phyloP scores from a whole-genome alignment of 2,329 filamentous ascomycete species.

The Exophiala sp. region DNA sequence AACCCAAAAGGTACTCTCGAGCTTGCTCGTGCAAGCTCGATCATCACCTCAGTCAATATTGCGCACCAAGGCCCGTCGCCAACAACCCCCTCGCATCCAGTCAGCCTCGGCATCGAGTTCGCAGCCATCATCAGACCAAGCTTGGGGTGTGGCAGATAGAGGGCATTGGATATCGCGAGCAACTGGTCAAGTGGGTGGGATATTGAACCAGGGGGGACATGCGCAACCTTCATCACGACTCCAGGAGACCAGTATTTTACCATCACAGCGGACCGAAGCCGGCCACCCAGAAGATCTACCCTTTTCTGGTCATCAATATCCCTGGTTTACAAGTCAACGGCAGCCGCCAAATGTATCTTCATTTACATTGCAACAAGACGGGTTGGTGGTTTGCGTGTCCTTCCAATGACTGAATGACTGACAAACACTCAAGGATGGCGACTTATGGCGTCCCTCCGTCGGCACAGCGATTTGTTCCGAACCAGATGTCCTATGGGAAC shows the following conservation, averaged over 20 bases:
- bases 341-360: conserved; percentile 5
- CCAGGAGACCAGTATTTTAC: conserved; percentile 3
- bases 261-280: conserved; percentile 10
- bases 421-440: conserved; percentile 20
- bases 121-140: conserved; percentile 12
- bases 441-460: conserved; percentile 19
- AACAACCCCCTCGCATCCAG: conserved; percentile 12
- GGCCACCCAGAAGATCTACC: conserved; percentile 1
- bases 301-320: conserved; percentile 8
- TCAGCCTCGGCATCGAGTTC: conserved; percentile 13
- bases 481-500: conserved; percentile 14
- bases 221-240: conserved; percentile 7
- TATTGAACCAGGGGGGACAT: conserved; percentile 3
- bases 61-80: conserved; percentile 18
- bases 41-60: conserved; percentile 20
- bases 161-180: conserved; percentile 11
- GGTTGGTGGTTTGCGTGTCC: conserved; percentile 9
- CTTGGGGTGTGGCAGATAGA: conserved; percentile 14
- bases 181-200: conserved; percentile 12
- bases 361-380: conserved; percentile 15
- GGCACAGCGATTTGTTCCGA: conserved; percentile 10
- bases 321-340: conserved; percentile 8
- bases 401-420: background rate
- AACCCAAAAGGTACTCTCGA: conserved; percentile 10
- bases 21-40: conserved; percentile 25